Percentiles rank a stretch among this genome's conserved stretches.
Conservation (phyloP, 2,329 filamentous ascomycete species). For the Alternaria ventricosa region DNA sequence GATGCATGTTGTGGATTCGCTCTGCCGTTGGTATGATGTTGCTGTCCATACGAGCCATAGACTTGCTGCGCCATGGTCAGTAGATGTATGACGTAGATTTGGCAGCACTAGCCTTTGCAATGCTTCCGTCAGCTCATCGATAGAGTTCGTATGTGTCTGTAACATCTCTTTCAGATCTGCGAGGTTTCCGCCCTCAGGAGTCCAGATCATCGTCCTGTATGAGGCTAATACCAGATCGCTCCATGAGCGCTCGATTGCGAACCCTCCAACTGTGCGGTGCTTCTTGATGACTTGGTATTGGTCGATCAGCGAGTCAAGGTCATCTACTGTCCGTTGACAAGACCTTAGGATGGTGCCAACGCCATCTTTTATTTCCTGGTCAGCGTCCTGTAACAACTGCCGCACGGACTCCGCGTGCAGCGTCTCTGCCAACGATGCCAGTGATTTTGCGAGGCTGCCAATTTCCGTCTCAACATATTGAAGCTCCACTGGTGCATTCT, state of each 20-base stretch:
- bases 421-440: conserved; percentile 55
- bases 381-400: conserved; percentile 44
- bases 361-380: conserved; percentile 44
- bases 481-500: conserved; percentile 51
- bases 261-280: conserved; percentile 49
- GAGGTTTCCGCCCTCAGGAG: conserved; percentile 53
- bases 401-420: conserved; percentile 47
- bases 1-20: conserved; percentile 41
- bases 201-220: conserved; percentile 55
- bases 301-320: conserved; percentile 54
- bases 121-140: conserved; percentile 50
- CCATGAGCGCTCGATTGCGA: conserved; percentile 54
- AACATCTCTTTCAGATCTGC: conserved; percentile 49
- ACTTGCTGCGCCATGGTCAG: conserved; percentile 39
- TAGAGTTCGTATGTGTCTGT: conserved; percentile 52
- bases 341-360: conserved; percentile 50
- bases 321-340: conserved; percentile 50
- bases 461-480: conserved; percentile 52
- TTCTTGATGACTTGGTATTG: conserved; percentile 55
- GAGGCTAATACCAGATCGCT: conserved; percentile 51
- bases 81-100: not conserved
- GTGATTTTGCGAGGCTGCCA: conserved; percentile 50
- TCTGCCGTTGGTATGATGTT: conserved; percentile 41
- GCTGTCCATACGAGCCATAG: conserved; percentile 38
- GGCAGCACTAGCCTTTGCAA: conserved; percentile 48